Percentiles rank a stretch among this genome's conserved stretches.
phyloP scores from a whole-genome alignment of 2,329 filamentous ascomycete genomes.

The Graphilbum ipis-grandicollis region DNA sequence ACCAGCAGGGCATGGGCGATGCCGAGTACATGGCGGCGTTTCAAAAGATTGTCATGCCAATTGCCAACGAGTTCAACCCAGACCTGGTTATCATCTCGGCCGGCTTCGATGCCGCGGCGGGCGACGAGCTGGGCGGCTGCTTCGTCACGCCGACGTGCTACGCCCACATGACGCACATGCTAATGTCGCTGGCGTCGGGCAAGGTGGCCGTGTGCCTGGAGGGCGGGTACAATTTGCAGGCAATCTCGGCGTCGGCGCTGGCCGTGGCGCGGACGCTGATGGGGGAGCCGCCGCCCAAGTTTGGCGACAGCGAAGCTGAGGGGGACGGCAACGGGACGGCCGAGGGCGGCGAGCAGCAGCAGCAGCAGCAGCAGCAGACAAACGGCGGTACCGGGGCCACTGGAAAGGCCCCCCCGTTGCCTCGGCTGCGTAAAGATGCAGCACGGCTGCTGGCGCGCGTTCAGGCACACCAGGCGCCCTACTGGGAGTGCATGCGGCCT shows the following conservation, averaged over 20 bases:
- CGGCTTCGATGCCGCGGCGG: constrained; percentile 88
- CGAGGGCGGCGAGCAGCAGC: background rate
- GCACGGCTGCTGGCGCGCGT: constrained; percentile 38
- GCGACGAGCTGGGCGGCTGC: constrained; percentile 83
- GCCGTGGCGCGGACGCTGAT: constrained; percentile 86
- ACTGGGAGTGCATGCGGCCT: constrained; percentile 80
- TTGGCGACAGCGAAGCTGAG: constrained; percentile 15
- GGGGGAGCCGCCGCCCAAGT: constrained; percentile 68
- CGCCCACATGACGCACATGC: constrained; percentile 97
- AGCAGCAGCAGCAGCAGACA: background rate
- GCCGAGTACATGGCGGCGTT: constrained; percentile 95
- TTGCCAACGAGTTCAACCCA: constrained; percentile 81
- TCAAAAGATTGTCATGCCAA: constrained; percentile 90
- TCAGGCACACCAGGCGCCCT: constrained; percentile 44
- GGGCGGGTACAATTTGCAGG: constrained; percentile 85
- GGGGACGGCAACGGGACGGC: background rate
- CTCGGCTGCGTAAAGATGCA: constrained; percentile 40
- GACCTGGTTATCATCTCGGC: constrained; percentile 91
- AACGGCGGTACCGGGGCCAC: background rate
- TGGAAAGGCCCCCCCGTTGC: constrained; percentile 15
- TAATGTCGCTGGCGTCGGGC: constrained; percentile 83
- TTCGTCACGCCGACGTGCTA: constrained; percentile 85
- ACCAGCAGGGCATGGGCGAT: constrained; percentile 71
- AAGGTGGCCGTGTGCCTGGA: constrained; percentile 88
- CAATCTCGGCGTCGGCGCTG: constrained; percentile 82